Evolutionary conservation across 345 rosid genomes (phyloP).

Genomic region (Sonneratia caseolaris): DNA sequence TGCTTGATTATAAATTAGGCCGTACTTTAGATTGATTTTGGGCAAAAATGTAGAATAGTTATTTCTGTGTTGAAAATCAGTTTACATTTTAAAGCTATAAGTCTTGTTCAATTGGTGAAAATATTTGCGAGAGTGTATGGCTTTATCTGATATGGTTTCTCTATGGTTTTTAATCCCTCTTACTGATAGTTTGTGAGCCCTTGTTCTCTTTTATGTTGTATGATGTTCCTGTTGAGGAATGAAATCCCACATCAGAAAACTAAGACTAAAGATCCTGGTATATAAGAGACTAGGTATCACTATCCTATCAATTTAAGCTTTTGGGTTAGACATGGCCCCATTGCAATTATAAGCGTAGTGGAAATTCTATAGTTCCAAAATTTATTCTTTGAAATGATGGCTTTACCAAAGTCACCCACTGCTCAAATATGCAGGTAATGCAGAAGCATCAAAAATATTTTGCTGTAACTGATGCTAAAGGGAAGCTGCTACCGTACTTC

Average conservation of each 20-base stretch:
- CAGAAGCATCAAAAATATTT: constrained; percentile 95
- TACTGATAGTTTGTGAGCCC: neutral
- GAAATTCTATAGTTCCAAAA: neutral
- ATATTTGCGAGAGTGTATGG: neutral
- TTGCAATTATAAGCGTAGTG: too few species aligned
- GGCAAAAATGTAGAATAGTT: neutral
- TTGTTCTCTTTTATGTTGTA: neutral
- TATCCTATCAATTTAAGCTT: too few species aligned
- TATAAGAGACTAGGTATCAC: too few species aligned
- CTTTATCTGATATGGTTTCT: neutral
- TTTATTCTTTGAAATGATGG: neutral
- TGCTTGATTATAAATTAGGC: neutral
- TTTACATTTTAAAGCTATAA: neutral
- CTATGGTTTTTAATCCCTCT: neutral
- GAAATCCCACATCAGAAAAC: too few species aligned
- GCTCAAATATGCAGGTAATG: constrained; percentile 55
- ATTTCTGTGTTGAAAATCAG: neutral
- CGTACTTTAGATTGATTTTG: neutral
- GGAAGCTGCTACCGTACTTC: constrained; percentile 73
- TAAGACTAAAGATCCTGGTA: too few species aligned
- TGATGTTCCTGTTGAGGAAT: neutral
- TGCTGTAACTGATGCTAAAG: constrained; percentile 51
- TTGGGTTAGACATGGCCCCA: too few species aligned
- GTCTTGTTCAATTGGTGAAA: neutral
- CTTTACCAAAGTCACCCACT: neutral